Base-by-base conservation (phyloP, 2,329 filamentous ascomycete species). In the Colletotrichum chlorophyti region DNA sequence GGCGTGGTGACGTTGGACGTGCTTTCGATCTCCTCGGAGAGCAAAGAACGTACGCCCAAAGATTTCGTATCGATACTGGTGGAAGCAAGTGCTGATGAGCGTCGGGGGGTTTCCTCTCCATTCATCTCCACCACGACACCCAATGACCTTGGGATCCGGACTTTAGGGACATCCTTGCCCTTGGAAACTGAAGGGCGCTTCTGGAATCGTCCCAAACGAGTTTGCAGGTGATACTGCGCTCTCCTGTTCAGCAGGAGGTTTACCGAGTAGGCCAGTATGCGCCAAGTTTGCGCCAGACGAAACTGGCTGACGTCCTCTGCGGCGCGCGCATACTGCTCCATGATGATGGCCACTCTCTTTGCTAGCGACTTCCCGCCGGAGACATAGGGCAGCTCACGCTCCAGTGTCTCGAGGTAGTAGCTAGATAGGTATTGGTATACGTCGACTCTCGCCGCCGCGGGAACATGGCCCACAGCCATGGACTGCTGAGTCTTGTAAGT, bases 241-340 rank as follows among this genome's bases (percentile, higher is more conserved):
- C 86, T 77, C 26, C 79, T 76, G 14, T 73, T 74, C 2, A 89
- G 74, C 1, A 89, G 73, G 11, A 86, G 69, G 17, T 75, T 72
- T 63, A 86, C 79, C 9, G 81, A 81, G 65, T 83, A 87, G 0
- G 81, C 79, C 17, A 89, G 66, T 11, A 88, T 77, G 26, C 84
- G 80, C 86, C 86, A 89, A 1, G 84, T 86, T 66, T 89, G 86
- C 5, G 86, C 83, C 0, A 89, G 75, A 1, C 86, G 79, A 65
- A 83, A 88, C 43, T 84, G 75, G 27, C 79, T 80, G 17, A 82
- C 79, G 3, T 72, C 74, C 63, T 88, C 84, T 2, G 86, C 83
- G n/a, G 82, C 80, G 21, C 71, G 74, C 3, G 84, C 85, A 64
- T 83, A 89, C 31, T 79, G 73, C 60, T 86, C 82, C 60, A 87